Evolutionary conservation across 495 filamentous ascomycete species (phyloP).

Genomic region (Neurospora sp.): DNA sequence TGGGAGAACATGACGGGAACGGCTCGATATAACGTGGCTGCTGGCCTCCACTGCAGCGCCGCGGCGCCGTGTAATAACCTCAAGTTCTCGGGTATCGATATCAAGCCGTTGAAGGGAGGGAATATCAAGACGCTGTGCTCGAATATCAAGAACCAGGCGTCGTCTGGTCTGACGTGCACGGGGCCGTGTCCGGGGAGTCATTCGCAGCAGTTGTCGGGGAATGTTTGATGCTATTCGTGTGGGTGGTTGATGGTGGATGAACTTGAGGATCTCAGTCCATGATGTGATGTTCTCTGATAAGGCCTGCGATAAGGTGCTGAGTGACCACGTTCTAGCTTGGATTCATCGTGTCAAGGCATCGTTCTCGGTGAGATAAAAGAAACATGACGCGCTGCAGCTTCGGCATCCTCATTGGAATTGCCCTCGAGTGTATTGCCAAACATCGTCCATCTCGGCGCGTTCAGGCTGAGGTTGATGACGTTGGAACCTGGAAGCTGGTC

Average conservation of each 20-base stretch:
- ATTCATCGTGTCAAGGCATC: not conserved
- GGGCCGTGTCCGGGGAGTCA: constrained; percentile 27
- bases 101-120: no score
- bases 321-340: not conserved
- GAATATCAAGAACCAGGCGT: no score
- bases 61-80: no score
- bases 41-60: no score
- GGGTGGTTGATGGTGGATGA: not conserved
- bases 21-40: no score
- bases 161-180: constrained; percentile 5
- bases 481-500: not conserved
- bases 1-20: no score
- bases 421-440: not conserved
- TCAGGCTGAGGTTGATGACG: not conserved
- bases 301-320: not conserved
- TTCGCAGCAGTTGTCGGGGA: constrained; percentile 5
- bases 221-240: constrained; percentile 13
- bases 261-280: not conserved
- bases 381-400: not conserved
- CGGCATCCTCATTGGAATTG: not conserved
- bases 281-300: not conserved
- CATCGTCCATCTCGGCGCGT: not conserved
- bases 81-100: no score
- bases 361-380: not conserved
- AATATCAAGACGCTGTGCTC: no score